Percentiles rank a stretch among this genome's conserved stretches.
These are phyloP conservation scores for Termitomyces sp. DNA, from an alignment of 768 basidiomycete species.

Conservation along the genomic window DNA sequence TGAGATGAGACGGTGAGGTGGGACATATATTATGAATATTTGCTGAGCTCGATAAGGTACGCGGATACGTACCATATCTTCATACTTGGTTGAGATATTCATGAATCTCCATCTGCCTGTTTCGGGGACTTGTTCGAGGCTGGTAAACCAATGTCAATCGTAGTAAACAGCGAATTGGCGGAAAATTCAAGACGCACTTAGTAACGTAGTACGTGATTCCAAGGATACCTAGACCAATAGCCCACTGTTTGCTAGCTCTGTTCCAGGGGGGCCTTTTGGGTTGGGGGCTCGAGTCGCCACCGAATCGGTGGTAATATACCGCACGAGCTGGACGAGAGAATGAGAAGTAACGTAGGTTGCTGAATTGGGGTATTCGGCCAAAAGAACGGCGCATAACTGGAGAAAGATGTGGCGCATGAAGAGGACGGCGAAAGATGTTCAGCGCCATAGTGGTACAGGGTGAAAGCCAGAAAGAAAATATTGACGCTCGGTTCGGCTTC, in stretches of 20 bases:
- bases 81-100: constrained; percentile 57
- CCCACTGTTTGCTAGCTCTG: background rate
- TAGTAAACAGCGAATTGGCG: background rate
- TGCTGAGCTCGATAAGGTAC: background rate
- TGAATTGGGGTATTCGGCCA: background rate
- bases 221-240: background rate
- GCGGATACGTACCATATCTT: constrained; percentile 44
- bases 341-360: constrained; percentile 2
- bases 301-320: constrained; percentile 2
- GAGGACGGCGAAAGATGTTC: background rate
- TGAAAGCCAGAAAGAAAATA: too few species aligned
- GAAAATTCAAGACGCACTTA: constrained; percentile 22
- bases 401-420: too few species aligned
- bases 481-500: too few species aligned
- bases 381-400: background rate
- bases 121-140: constrained; percentile 81
- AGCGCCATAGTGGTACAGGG: background rate
- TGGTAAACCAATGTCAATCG: constrained; percentile 22
- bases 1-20: background rate
- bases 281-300: background rate
- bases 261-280: background rate
- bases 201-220: constrained; percentile 26
- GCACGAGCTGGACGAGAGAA: background rate
- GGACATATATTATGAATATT: too few species aligned
- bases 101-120: constrained; percentile 91